Conservation (phyloP, 441 rosid genomes). For the Erodium trifolium region DNA sequence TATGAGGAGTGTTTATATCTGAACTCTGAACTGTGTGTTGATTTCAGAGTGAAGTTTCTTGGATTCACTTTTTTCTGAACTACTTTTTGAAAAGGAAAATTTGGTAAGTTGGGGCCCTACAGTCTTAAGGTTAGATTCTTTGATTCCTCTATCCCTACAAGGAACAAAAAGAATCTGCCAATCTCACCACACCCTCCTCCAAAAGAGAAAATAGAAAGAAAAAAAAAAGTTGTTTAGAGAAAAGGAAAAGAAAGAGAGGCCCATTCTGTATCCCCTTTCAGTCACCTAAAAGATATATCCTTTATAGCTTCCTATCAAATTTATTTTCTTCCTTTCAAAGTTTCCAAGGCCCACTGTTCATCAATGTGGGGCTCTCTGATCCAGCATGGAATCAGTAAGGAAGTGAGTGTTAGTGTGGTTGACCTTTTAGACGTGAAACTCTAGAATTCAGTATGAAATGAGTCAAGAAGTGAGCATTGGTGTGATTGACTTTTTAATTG, state of each 20-base stretch:
- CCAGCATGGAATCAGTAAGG: conserved; percentile 39
- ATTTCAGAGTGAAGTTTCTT: not conserved
- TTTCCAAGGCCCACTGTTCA: conserved; percentile 25
- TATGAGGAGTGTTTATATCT: no score
- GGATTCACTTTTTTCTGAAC: not conserved
- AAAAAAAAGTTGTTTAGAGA: not conserved
- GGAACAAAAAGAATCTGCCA: conserved; percentile 4
- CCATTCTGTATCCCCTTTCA: conserved; percentile 4
- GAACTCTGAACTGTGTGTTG: not conserved
- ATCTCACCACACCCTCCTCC: conserved; percentile 9
- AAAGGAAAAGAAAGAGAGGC: not conserved
- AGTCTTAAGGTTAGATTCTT: not conserved
- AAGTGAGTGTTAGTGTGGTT: not conserved
- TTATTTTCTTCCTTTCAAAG: conserved; percentile 2
- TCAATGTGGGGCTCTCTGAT: conserved; percentile 55
- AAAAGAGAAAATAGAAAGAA: not conserved
- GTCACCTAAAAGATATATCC: conserved; percentile 6
- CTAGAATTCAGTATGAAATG: no score
- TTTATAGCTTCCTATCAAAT: conserved; percentile 7
- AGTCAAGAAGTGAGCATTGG: no score
- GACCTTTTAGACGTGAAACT: no score
- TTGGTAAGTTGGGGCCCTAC: conserved; percentile 1
- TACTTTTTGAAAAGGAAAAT: not conserved
- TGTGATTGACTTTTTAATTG: no score
- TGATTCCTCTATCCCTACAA: conserved; percentile 7